phyloP scores from a whole-genome alignment of 495 filamentous ascomycete species.

The Bacidia gigantensis region DNA sequence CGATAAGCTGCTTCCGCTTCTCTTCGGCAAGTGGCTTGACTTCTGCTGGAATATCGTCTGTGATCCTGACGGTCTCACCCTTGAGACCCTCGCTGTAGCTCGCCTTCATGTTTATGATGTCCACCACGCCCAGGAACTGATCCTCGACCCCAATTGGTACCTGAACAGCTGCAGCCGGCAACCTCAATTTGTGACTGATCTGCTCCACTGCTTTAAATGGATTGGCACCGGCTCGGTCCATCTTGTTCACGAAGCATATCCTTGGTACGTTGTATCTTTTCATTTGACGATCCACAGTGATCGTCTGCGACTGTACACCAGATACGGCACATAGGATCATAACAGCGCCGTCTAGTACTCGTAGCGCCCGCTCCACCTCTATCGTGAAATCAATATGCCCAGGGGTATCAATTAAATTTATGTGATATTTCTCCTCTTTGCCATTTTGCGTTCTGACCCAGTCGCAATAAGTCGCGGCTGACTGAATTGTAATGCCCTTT shows the following conservation, averaged over 20 bases:
- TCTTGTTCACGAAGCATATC: conserved; percentile 97
- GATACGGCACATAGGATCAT: conserved; percentile 98
- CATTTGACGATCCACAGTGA: conserved; percentile 98
- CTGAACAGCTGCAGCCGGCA: conserved; percentile 86
- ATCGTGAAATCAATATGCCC: conserved; percentile 99
- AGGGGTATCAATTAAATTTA: conserved; percentile 98
- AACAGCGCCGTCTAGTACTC: conserved; percentile 92
- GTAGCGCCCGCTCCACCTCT: conserved; percentile 90
- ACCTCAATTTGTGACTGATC: conserved; percentile 88
- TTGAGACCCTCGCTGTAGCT: conserved; percentile 78
- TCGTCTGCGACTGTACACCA: conserved; percentile 94
- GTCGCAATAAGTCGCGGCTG: conserved; percentile 93
- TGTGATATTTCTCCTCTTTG: conserved; percentile 80
- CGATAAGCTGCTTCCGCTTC: conserved; percentile 72
- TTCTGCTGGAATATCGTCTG: conserved; percentile 67
- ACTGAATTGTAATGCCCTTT: conserved; percentile 98
- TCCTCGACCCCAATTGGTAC: conserved; percentile 92
- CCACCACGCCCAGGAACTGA: conserved; percentile 85
- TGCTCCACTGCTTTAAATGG: conserved; percentile 96
- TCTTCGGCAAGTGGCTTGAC: conserved; percentile 61
- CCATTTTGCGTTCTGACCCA: conserved; percentile 77
- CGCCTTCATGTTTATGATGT: conserved; percentile 82
- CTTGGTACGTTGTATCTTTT: conserved; percentile 91
- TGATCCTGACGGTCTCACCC: conserved; percentile 57
- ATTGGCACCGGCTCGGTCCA: conserved; percentile 98